Evolutionary conservation across 2,329 filamentous ascomycete genomes (phyloP), one percentile per base, ranked within the genome.

Genomic region (Cladosporium phlei): DNA sequence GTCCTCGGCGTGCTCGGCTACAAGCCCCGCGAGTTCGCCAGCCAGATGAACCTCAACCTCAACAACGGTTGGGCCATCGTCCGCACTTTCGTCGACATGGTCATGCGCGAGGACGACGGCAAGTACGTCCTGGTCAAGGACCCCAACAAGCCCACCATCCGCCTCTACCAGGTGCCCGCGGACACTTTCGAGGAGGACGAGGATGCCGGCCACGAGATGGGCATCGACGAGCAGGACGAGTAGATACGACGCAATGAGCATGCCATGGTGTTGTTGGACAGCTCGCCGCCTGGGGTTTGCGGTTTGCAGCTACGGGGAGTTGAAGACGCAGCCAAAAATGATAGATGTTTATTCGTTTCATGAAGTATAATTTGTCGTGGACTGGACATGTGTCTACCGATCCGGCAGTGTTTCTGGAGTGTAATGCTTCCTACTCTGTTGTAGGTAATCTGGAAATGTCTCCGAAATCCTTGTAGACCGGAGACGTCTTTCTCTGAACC

Each of bases 51-150:
- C 74, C 72, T 98, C 62, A 94, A 90, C 62, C 79, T 97, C 48
- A 86, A 86, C 72, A 98, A 98, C 72, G 93, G 93, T 54, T 98
- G 93, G 93, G 93, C 93, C 69, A 97, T 98, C 56, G 93, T 98
- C 50, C 88, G 93, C 57, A 98, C 93, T 40, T 96, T 98, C 63
- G 88, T 88, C 59, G 93, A 98, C 70, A 94, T 97, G 85, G 86
- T 84, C 61, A 78, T 89, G 59, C 80, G 83, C 68, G 85, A 89
- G 58, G 53, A 51, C 8, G 64, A 67, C 38, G 85, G 84, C 69
- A 90, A 90, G 73, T 93, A 86, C 59, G 83, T 93, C 16, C 72
- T 83, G 20, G 76, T 83, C 62, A 83, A 84, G 83, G 93, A 98
- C 69, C 93, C 93, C 50, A 98, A 98, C 78, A 97, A 96, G 83